Evolutionary conservation across 257 asterid genomes (phyloP).

Genomic region (Solanum clarkiae): DNA sequence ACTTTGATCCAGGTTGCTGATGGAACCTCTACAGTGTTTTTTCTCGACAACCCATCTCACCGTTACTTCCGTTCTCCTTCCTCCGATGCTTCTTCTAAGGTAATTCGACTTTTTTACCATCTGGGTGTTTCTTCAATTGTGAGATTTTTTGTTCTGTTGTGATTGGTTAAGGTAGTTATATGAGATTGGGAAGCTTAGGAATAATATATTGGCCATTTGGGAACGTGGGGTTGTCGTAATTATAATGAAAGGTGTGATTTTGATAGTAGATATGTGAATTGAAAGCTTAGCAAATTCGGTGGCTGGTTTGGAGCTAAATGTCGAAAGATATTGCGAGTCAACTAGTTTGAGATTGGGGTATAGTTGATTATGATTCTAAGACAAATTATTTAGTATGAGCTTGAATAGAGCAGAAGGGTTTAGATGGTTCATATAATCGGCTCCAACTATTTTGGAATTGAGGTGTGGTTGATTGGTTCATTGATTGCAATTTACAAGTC

Average conservation of each 20-base stretch:
- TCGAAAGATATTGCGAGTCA: neutral
- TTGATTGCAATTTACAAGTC: neutral
- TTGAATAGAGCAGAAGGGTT: neutral
- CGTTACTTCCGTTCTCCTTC: conserved; percentile 43
- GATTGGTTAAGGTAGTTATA: neutral
- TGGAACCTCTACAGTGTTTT: conserved; percentile 52
- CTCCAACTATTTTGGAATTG: neutral
- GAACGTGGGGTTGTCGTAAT: neutral
- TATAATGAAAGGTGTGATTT: neutral
- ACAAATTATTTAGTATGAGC: neutral
- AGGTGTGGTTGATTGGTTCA: neutral
- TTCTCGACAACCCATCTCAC: conserved; percentile 50
- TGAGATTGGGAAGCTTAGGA: neutral
- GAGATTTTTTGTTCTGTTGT: neutral
- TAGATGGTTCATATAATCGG: neutral
- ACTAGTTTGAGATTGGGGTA: neutral
- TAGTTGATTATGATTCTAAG: neutral
- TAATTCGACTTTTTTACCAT: neutral
- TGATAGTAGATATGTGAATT: neutral
- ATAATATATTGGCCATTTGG: neutral
- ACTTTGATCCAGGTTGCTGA: conserved; percentile 25
- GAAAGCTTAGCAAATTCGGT: neutral
- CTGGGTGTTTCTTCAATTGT: neutral
- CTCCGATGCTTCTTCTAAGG: conserved; percentile 25
- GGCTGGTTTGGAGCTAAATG: neutral